Base-by-base conservation (phyloP, 768 basidiomycete genomes). In the Boletus rubropictus region DNA sequence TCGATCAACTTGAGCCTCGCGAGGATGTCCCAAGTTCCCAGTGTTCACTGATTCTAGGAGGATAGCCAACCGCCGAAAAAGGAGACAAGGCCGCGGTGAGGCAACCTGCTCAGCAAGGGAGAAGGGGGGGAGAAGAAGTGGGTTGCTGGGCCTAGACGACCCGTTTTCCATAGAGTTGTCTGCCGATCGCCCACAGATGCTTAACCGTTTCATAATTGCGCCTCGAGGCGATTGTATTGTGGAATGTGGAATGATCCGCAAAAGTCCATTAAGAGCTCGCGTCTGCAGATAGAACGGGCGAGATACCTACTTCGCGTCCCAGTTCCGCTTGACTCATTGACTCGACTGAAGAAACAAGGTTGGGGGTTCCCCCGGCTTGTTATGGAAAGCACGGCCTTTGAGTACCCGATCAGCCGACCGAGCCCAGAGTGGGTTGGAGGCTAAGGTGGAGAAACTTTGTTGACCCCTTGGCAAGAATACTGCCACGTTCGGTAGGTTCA, bases 241-340 rank as follows among this genome's bases (percentile, higher is more conserved):
- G n/a, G n/a, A n/a, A n/a, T 52, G 25, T 61, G 61, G 61, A 39
- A 56, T 61, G 61, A 64, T 62, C 61, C 61, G 59, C 46, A 42
- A 8, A 36, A 36, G 45, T 40, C 49, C 39, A 42, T 57, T 60
- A 50, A 55, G 51, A 53, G 42, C 36, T 33, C 33, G 27, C 52
- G 29, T 56, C 32, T 49, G 57, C 37, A 56, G 54, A 60, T 60
- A 50, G 50, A 50, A 60, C 52, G 55, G 61, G 49, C 46, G 47
- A 57, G 49, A 55, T 60, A 34, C 22, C 39, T 45, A 25, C 55
- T 50, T 60, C 44, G 20, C 51, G 53, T 53, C 40, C 42, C 51
- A 53, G 56, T 25, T 5, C 55, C 52, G 20, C 50, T 53, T 55
- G 52, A 49, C 50, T 49, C 48, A 50, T 52, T 39, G 44, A 18